Evolutionary conservation across 441 rosid species (phyloP), one percentile per base, ranked within the genome.

Genomic region (Gossypium gossypioides): DNA sequence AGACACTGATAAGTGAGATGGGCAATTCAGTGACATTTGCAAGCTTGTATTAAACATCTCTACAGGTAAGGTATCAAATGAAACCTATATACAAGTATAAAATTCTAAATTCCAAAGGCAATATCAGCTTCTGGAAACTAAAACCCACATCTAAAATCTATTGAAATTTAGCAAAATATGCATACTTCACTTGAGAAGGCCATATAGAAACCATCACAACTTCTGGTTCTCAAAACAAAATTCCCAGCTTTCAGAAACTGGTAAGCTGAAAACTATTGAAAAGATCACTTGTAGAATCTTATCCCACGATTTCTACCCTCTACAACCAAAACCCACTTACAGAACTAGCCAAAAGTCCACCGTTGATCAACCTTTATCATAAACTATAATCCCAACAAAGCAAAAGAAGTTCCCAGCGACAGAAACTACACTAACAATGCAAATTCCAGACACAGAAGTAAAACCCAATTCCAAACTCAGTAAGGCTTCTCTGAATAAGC

Each of bases 1-100:
- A 32, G 40, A 32, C 40, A 68, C 78, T 9, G 76, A 64, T 8
- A 48, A 58, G 79, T 78, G 69, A 58, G 83, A 83, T 65, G 86
- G 82, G 52, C 55, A 82, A 64, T 79, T 80, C 60, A 78, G 68
- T n/a, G 82, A 81, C 84, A 84, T 81, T 60, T 75, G 48, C 77
- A 85, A 84, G 76, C 83, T 78, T 81, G 68, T 72, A 70, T 77
- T 82, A 72, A 83, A 75, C 79, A 81, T 77, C 74, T 69, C 44
- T n/a, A 57, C 32, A 12, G 22, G 1, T 1, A 22, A 44, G 16
- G 74, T n/a, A 10, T 63, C 62, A 59, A 67, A 62, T 57, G 37
- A 16, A 72, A 77, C 54, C 19, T 77, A 48, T 6, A 71, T 58
- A 48, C 58, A 68, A 29, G 55, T 8, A 66, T 40, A n/a, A 76